These are phyloP conservation scores for Yamadazyma sp. DNA, from an alignment of 1,139 yeast species.

Conservation along the genomic window DNA sequence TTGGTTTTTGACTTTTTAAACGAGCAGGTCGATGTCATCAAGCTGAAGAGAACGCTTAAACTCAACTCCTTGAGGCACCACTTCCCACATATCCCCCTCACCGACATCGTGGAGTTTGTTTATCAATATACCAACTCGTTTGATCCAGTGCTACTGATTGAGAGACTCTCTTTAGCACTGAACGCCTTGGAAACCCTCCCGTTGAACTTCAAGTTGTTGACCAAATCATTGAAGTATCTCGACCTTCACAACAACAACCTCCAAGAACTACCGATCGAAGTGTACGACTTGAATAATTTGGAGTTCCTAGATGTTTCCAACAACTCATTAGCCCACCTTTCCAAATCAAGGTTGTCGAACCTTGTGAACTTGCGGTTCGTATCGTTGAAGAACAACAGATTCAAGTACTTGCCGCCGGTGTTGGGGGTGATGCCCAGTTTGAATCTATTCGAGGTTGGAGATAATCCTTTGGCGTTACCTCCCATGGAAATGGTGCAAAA, in stretches of 20 bases:
- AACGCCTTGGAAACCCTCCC: constrained; percentile 54
- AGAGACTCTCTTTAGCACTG: constrained; percentile 53
- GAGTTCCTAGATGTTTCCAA: constrained; percentile 71
- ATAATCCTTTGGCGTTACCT: constrained; percentile 62
- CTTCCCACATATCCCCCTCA: constrained; percentile 12
- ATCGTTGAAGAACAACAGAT: constrained; percentile 61
- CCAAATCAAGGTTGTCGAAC: constrained; percentile 39
- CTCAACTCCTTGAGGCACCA: constrained; percentile 16
- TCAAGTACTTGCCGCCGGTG: constrained; percentile 58
- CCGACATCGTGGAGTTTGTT: constrained; percentile 27
- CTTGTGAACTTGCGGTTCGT: constrained; percentile 55
- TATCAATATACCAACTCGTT: constrained; percentile 25
- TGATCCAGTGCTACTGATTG: constrained; percentile 42
- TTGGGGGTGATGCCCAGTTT: constrained; percentile 54
- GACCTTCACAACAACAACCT: constrained; percentile 67
- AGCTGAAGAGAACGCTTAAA: constrained; percentile 22
- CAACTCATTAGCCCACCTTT: constrained; percentile 45
- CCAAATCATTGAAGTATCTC: constrained; percentile 52
- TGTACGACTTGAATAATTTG: constrained; percentile 35
- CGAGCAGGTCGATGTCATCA: constrained; percentile 27
- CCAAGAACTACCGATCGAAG: constrained; percentile 49
- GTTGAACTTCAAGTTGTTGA: constrained; percentile 41
- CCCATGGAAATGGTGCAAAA: constrained; percentile 36
- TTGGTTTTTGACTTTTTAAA: constrained; percentile 18
- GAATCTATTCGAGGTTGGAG: constrained; percentile 66